Conservation (phyloP, 2,329 filamentous ascomycete species). For the Plenodomus tracheiphilus region DNA sequence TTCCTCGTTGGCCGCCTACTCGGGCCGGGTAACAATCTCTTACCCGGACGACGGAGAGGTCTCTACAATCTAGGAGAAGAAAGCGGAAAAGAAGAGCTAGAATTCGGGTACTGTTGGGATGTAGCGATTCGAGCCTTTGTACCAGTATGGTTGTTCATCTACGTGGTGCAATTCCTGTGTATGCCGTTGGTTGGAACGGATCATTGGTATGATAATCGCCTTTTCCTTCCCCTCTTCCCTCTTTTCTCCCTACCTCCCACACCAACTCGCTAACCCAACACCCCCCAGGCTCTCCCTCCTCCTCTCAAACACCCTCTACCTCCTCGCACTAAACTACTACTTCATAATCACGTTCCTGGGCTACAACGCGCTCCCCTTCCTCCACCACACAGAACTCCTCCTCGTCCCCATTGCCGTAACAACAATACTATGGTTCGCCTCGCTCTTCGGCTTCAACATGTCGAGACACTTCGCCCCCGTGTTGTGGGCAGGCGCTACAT, state of each 20-base stretch:
- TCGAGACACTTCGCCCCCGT: slow-evolving; percentile 56
- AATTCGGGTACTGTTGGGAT: slow-evolving; percentile 74
- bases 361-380: slow-evolving; percentile 69
- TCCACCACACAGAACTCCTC: slow-evolving; percentile 68
- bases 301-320: slow-evolving; percentile 67
- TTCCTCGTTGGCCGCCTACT: slow-evolving; percentile 66
- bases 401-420: slow-evolving; percentile 64
- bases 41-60: slow-evolving; percentile 58
- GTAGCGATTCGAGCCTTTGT: slow-evolving; percentile 70
- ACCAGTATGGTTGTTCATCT: slow-evolving; percentile 68
- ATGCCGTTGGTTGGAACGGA: slow-evolving; percentile 62
- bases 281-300: slow-evolving; percentile 56
- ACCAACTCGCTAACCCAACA: not conserved
- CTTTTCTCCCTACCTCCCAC: not conserved
- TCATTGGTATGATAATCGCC: slow-evolving; percentile 57
- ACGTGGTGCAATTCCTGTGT: slow-evolving; percentile 68
- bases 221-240: not conserved
- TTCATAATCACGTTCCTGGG: slow-evolving; percentile 70
- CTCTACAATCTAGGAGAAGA: slow-evolving; percentile 58
- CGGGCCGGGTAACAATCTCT: slow-evolving; percentile 58
- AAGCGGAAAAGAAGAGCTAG: slow-evolving; percentile 58
- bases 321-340: slow-evolving; percentile 68
- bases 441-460: slow-evolving; percentile 56
- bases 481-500: slow-evolving; percentile 52
- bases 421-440: slow-evolving; percentile 61